Percentiles rank a stretch among this genome's conserved stretches.
These are phyloP conservation scores for Camellia japonica DNA, from an alignment of 148 eudicot genomes.

Conservation along the genomic window DNA sequence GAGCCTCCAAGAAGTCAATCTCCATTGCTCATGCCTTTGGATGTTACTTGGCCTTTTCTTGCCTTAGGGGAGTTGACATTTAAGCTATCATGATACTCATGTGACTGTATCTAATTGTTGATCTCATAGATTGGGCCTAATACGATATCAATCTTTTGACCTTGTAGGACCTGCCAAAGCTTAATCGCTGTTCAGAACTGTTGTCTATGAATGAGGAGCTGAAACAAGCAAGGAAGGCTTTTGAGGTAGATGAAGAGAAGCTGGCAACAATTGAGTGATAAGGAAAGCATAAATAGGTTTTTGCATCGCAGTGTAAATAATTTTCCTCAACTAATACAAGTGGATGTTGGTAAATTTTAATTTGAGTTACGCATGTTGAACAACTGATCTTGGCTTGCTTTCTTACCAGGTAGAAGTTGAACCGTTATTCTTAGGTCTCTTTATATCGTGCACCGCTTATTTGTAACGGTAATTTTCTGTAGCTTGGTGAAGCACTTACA, in stretches of 20 bases:
- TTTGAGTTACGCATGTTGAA: not conserved
- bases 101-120: not conserved
- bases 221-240: conserved; percentile 94
- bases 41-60: conserved; percentile 1
- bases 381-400: not conserved
- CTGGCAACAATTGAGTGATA: conserved; percentile 55
- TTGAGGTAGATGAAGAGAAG: conserved; percentile 92
- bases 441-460: not conserved
- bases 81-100: not conserved
- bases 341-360: not conserved
- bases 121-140: not conserved
- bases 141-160: not conserved
- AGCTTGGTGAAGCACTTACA: not conserved
- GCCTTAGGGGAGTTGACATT: not conserved
- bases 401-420: not conserved
- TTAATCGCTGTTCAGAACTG: conserved; percentile 77
- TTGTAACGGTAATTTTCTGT: not conserved
- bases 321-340: not conserved
- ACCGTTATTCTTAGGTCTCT: not conserved
- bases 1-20: too few species aligned
- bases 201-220: conserved; percentile 94
- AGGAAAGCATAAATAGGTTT: not conserved
- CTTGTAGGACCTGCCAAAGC: conserved; percentile 76
- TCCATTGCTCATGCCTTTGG: too few species aligned
- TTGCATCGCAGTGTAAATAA: not conserved